These are phyloP conservation scores for Aegilops sharonensis DNA, from an alignment of 176 grass and related monocot genomes.

Conservation along the genomic window DNA sequence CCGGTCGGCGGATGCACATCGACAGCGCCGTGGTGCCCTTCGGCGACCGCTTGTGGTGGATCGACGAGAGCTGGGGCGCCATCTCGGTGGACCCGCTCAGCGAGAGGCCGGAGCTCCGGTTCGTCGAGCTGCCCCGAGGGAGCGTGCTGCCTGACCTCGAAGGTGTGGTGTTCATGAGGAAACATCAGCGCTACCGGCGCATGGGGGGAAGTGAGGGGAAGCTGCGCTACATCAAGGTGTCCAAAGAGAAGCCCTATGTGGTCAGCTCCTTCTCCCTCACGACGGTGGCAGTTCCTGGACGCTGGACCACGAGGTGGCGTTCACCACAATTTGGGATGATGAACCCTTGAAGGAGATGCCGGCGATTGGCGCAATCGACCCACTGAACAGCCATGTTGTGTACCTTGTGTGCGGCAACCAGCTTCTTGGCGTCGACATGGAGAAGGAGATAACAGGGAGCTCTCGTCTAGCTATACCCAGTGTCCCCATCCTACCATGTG, in stretches of 20 bases:
- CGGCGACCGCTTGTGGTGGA: constrained; percentile 31
- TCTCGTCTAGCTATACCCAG: not conserved
- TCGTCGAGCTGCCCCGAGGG: constrained; percentile 3
- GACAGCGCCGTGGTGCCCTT: constrained; percentile 11
- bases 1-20: not conserved
- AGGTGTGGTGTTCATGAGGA: not conserved
- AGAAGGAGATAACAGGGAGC: not conserved
- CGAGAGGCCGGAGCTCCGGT: not conserved
- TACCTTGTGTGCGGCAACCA: not conserved
- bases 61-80: constrained; percentile 30
- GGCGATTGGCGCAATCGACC: constrained; percentile 8
- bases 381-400: constrained; percentile 4
- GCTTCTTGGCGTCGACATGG: not conserved
- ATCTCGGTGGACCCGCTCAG: constrained; percentile 20
- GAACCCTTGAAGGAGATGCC: constrained; percentile 4
- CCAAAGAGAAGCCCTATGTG: constrained; percentile 12
- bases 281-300: constrained; percentile 8
- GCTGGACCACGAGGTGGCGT: constrained; percentile 17
- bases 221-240: constrained; percentile 31
- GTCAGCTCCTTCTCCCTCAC: constrained; percentile 14
- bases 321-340: not conserved
- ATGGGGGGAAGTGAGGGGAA: constrained; percentile 33
- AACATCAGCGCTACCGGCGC: not conserved
- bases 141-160: constrained; percentile 19
- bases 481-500: not conserved